Evolutionary conservation across 2,329 filamentous ascomycete species (phyloP).

Genomic region (Diaporthe nobilis): DNA sequence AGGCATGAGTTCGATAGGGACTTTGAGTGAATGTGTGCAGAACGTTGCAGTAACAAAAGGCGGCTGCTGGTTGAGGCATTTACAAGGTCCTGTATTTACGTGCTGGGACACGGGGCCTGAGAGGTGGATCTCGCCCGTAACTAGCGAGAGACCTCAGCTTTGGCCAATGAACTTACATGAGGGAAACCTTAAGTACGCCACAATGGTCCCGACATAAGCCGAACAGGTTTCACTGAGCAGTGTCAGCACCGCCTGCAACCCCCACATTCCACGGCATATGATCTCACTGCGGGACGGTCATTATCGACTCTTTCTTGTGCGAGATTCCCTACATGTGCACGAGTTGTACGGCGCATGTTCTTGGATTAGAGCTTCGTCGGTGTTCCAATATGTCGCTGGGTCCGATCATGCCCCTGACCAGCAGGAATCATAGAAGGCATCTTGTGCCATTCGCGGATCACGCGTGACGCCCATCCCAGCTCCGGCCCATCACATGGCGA

Average conservation of each 20-base stretch:
- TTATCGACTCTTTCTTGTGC: too few relatives aligned
- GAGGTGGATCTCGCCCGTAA: not conserved
- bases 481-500: too few relatives aligned
- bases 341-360: not conserved
- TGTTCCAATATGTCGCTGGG: not conserved
- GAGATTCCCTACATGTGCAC: too few relatives aligned
- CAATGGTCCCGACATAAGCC: not conserved
- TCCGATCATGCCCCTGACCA: not conserved
- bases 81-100: not conserved
- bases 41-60: not conserved
- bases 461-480: not conserved
- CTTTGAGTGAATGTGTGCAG: not conserved
- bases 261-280: not conserved
- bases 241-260: not conserved
- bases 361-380: not conserved
- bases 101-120: not conserved
- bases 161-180: conserved; percentile 24
- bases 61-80: not conserved
- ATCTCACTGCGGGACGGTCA: not conserved
- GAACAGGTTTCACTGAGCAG: not conserved
- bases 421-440: not conserved
- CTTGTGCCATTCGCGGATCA: not conserved
- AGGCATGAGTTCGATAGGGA: not conserved
- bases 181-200: not conserved
- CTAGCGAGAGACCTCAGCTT: not conserved